phyloP scores from a whole-genome alignment of 768 basidiomycete species.

The Hortiboletus flavorubellus region DNA sequence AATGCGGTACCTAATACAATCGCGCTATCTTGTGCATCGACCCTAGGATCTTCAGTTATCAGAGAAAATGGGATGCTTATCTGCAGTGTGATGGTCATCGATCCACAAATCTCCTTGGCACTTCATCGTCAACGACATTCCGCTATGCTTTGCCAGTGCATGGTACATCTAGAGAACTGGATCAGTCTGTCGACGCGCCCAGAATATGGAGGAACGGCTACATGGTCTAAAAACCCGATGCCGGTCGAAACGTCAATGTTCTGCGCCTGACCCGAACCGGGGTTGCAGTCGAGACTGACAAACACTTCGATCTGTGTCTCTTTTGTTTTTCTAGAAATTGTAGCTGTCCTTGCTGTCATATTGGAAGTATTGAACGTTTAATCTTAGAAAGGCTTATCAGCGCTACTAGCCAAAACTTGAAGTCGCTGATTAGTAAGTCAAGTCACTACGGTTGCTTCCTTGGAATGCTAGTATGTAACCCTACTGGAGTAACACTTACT shows the following conservation, averaged over 20 bases:
- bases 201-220: conserved; percentile 31
- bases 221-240: conserved; percentile 99
- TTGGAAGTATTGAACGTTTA: not conserved
- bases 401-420: not conserved
- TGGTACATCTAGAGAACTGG: conserved; percentile 79
- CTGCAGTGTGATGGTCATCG: conserved; percentile 98
- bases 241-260: conserved; percentile 86
- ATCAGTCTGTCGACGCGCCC: not conserved
- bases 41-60: conserved; percentile 16
- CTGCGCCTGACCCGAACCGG: conserved; percentile 61
- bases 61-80: conserved; percentile 53
- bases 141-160: conserved; percentile 94
- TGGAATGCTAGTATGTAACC: too few species aligned
- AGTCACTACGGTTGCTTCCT: too few species aligned
- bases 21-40: conserved; percentile 73
- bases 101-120: conserved; percentile 97
- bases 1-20: conserved; percentile 88
- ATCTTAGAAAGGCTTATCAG: too few species aligned
- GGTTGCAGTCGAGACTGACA: conserved; percentile 76
- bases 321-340: conserved; percentile 78
- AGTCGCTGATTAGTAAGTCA: conserved; percentile 4
- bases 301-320: conserved; percentile 88
- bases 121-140: conserved; percentile 86
- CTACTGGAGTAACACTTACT: too few species aligned
- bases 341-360: conserved; percentile 57